A percentile compares a stretch with the other conserved stretches of the same genome.
Evolutionary conservation across 2,329 filamentous ascomycete species (phyloP).

Genomic region (Cryphonectria radicalis): DNA sequence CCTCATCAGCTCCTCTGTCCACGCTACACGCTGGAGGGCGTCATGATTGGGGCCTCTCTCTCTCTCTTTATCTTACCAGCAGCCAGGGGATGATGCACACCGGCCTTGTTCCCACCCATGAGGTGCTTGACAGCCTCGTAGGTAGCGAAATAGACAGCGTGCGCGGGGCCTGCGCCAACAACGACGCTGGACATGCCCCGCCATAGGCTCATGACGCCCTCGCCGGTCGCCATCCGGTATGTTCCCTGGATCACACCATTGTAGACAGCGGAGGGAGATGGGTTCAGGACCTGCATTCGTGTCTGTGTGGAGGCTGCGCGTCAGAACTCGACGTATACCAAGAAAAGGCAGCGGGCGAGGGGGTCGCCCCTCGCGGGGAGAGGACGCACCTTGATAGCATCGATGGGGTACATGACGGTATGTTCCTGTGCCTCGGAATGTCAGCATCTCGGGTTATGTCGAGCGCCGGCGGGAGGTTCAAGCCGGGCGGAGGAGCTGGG

Average conservation of each 20-base stretch:
- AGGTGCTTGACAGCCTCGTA: slow-evolving; percentile 97
- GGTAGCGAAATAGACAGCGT: slow-evolving; percentile 97
- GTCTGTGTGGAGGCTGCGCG: slow-evolving; percentile 62
- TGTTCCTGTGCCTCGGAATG: slow-evolving; percentile 69
- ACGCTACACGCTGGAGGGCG: not conserved
- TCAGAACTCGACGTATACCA: slow-evolving; percentile 13
- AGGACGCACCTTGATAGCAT: slow-evolving; percentile 84
- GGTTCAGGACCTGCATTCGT: slow-evolving; percentile 95
- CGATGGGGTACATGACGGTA: slow-evolving; percentile 98
- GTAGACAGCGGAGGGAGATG: slow-evolving; percentile 79
- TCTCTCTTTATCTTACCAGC: slow-evolving; percentile 66
- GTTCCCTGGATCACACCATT: slow-evolving; percentile 90
- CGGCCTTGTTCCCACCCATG: slow-evolving; percentile 87
- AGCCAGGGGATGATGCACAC: slow-evolving; percentile 89
- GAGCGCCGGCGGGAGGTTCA: slow-evolving; percentile 4
- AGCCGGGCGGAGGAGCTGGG: not conserved
- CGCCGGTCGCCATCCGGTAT: slow-evolving; percentile 86
- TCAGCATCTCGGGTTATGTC: slow-evolving; percentile 30
- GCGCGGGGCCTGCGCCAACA: slow-evolving; percentile 94
- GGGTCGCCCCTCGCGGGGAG: slow-evolving; percentile 22
- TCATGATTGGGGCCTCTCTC: not conserved
- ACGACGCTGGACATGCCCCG: slow-evolving; percentile 96
- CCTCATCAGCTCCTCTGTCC: slow-evolving; percentile 2
- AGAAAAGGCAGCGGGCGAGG: slow-evolving; percentile 27
- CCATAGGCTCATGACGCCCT: slow-evolving; percentile 92